Evolutionary conservation across 352 stramenopile genomes (phyloP), one percentile per base, ranked within the genome.

Genomic region (Phytophthora rubi): DNA sequence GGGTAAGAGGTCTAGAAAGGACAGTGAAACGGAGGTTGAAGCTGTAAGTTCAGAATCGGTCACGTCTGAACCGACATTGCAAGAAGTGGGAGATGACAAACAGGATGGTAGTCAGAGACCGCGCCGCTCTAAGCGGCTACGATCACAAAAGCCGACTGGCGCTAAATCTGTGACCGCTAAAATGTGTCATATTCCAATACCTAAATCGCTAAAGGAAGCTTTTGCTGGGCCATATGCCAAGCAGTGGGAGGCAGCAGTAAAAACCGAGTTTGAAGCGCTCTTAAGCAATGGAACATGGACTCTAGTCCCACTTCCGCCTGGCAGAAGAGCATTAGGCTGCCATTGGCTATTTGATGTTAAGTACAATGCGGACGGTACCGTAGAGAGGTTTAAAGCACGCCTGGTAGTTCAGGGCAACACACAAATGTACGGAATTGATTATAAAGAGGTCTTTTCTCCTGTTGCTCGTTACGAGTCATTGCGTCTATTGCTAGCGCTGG

Each of bases 391-490:
- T 21, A 48, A 48, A 52, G 44, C 44, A 45, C 2, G 47, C 7
- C 18, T 53, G 4, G 47, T 58, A 9, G 59, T 58, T 37, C 5
- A 10, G 42, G 16, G 42, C 16, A 48, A 48, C 16, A 64, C 45
- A 2, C 54, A 70, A 53, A 32, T 39, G 1, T 54, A 70, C 53
- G 63, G 62, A 8, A 65, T 70, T 59, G 54, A 65, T 18, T 65
- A 55, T 59, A 33, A 59, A 39, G 33, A 65, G 13, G 23, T 64
- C 0, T 59, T 70, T 45, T 33, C 35, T 6, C 54, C 62, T 30
- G 62, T 65, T 10, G 45, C 55, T 9, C 16, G 55, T 3, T 69
- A 63, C 52, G 32, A 62, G 16, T 63, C 53, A 2, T 18, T 69
- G 5, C 28, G 63, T 0, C 26, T 70, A 9, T 8, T 49, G 6